Conservation (phyloP, 2,329 filamentous ascomycete genomes). For the Calonectria hawksworthii region DNA sequence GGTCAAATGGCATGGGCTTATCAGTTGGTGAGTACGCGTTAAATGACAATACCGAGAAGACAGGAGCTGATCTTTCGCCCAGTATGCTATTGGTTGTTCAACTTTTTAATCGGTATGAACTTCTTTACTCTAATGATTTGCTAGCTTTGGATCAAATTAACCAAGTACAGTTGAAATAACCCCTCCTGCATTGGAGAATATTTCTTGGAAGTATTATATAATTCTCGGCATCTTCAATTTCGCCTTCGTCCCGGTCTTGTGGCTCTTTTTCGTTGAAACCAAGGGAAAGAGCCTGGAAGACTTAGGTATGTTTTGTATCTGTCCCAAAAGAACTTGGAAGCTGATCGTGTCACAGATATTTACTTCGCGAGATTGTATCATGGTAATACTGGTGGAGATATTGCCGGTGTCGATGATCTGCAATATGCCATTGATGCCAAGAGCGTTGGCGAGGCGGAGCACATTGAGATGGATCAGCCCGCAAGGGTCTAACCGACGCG, state of each 20-base stretch:
- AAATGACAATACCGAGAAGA: rapidly evolving
- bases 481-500: neutral
- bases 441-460: neutral
- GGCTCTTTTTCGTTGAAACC: neutral
- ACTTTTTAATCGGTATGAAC: neutral
- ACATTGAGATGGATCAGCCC: neutral
- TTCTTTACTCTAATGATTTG: neutral
- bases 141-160: neutral
- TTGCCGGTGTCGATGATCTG: neutral
- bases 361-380: neutral
- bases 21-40: neutral
- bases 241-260: neutral
- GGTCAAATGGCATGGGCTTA: neutral
- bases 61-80: neutral
- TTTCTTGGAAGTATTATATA: neutral
- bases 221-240: neutral
- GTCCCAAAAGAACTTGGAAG: no score
- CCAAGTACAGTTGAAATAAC: neutral
- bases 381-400: neutral
- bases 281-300: conserved; percentile 3
- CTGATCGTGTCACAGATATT: neutral
- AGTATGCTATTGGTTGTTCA: conserved; percentile 1
- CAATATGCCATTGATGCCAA: neutral
- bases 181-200: neutral
- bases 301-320: neutral